Conservation (phyloP, 495 filamentous ascomycete genomes). For the Thermochaetoides thermophila region DNA sequence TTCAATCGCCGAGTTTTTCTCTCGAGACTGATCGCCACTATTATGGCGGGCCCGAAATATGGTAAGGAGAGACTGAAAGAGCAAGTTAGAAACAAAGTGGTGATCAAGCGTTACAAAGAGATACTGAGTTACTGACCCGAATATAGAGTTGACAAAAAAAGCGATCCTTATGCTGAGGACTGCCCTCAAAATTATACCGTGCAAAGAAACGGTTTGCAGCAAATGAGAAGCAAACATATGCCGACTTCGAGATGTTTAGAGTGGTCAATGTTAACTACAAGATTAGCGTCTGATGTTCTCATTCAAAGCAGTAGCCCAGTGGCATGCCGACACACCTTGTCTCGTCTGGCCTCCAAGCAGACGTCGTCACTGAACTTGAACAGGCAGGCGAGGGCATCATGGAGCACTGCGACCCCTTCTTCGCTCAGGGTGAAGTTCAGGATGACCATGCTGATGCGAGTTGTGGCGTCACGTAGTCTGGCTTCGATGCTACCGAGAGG, state of each 20-base stretch:
- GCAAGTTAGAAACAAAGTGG: slow-evolving; percentile 9
- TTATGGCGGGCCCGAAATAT: slow-evolving; percentile 29
- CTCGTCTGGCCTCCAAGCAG: slow-evolving; percentile 64
- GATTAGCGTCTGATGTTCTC: background rate
- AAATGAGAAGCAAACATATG: slow-evolving; percentile 72
- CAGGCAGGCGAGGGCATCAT: slow-evolving; percentile 76
- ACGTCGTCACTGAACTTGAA: slow-evolving; percentile 87
- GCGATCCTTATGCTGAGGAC: slow-evolving; percentile 28
- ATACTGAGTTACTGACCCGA: slow-evolving; percentile 17
- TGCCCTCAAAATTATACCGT: slow-evolving; percentile 48
- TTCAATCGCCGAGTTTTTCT: slow-evolving; percentile 60
- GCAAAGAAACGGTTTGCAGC: slow-evolving; percentile 66
- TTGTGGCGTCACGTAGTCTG: slow-evolving; percentile 1
- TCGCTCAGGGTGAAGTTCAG: slow-evolving; percentile 68
- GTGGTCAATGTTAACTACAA: slow-evolving; percentile 62
- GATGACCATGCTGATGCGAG: slow-evolving; percentile 20
- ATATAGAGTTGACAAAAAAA: slow-evolving; percentile 35
- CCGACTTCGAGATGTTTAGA: slow-evolving; percentile 85
- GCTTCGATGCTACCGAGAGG: background rate
- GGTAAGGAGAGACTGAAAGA: slow-evolving; percentile 27
- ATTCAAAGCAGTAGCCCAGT: background rate
- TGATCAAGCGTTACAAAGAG: background rate
- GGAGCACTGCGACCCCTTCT: slow-evolving; percentile 54
- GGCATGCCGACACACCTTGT: slow-evolving; percentile 39
- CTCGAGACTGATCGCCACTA: slow-evolving; percentile 17